These are phyloP conservation scores for Volutella citrinella DNA, from an alignment of 2,329 filamentous ascomycete species.

Conservation along the genomic window DNA sequence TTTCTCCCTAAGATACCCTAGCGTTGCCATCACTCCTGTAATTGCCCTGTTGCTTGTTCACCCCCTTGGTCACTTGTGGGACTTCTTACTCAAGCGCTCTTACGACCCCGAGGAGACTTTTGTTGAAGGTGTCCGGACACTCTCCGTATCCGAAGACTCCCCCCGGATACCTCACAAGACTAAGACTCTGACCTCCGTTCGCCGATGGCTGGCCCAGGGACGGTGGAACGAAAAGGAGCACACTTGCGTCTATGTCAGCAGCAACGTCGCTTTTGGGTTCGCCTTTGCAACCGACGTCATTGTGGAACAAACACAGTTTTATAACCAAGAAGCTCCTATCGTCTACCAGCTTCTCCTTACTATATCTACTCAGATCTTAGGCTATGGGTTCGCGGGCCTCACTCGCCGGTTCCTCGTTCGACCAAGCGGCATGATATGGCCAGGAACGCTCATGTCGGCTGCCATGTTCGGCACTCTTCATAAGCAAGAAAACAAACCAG, in stretches of 20 bases:
- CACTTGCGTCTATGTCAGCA: conserved; percentile 84
- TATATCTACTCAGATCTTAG: conserved; percentile 80
- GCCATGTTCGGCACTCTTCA: conserved; percentile 88
- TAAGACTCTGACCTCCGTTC: conserved; percentile 42
- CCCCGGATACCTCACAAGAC: conserved; percentile 14
- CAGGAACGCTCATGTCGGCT: conserved; percentile 81
- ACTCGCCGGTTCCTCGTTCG: conserved; percentile 78
- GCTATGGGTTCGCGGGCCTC: conserved; percentile 82
- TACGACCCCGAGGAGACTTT: conserved; percentile 49
- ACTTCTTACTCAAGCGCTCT: conserved; percentile 64
- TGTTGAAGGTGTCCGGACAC: conserved; percentile 43
- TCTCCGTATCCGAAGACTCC: conserved; percentile 15
- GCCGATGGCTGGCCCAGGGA: conserved; percentile 76
- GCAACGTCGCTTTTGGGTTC: conserved; percentile 86
- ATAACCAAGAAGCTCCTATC: conserved; percentile 75
- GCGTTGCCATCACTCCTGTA: conserved; percentile 83
- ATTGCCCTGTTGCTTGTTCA: conserved; percentile 84
- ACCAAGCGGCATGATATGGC: conserved; percentile 90
- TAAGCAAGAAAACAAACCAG: conserved; percentile 77
- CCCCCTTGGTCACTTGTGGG: conserved; percentile 78
- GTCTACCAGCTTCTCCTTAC: conserved; percentile 79
- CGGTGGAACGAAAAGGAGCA: conserved; percentile 88
- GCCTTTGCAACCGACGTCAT: conserved; percentile 89
- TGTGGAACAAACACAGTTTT: conserved; percentile 86
- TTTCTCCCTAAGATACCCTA: conserved; percentile 87